Evolutionary conservation across 225 moss, liverwort and hornwort species (phyloP).

Genomic region (Thuidium tamariscinum): DNA sequence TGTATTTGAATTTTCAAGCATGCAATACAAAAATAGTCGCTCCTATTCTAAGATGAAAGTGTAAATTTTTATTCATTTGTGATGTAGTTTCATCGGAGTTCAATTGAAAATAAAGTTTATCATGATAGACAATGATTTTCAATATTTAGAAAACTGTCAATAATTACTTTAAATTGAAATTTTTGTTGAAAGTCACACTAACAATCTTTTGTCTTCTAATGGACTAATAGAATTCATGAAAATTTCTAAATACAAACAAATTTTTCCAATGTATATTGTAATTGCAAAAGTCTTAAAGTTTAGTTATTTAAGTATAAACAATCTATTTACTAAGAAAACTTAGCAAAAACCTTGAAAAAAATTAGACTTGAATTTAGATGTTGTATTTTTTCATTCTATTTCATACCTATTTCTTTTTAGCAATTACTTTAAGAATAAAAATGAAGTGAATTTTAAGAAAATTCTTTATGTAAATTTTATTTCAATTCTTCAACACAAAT

Average conservation of each 20-base stretch:
- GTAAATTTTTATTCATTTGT: not conserved
- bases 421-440: too few relatives aligned
- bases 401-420: too few relatives aligned
- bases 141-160: not conserved
- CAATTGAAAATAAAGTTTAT: not conserved
- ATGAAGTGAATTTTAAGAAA: too few relatives aligned
- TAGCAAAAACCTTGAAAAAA: not conserved
- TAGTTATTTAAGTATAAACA: not conserved
- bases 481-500: too few relatives aligned
- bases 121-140: not conserved
- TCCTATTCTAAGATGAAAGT: not conserved
- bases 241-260: not conserved
- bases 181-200: not conserved
- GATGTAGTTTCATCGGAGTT: not conserved
- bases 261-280: not conserved
- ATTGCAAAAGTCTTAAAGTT: not conserved
- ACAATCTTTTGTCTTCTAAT: not conserved
- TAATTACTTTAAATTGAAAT: not conserved
- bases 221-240: accelerated
- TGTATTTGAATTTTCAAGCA: too few relatives aligned
- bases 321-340: not conserved
- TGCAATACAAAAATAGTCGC: too few relatives aligned
- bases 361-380: not conserved
- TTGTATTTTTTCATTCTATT: too few relatives aligned
- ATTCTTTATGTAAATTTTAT: too few relatives aligned